Evolutionary conservation across 371 early-diverging fungal species (phyloP).

Genomic region (Mucor mucedo): DNA sequence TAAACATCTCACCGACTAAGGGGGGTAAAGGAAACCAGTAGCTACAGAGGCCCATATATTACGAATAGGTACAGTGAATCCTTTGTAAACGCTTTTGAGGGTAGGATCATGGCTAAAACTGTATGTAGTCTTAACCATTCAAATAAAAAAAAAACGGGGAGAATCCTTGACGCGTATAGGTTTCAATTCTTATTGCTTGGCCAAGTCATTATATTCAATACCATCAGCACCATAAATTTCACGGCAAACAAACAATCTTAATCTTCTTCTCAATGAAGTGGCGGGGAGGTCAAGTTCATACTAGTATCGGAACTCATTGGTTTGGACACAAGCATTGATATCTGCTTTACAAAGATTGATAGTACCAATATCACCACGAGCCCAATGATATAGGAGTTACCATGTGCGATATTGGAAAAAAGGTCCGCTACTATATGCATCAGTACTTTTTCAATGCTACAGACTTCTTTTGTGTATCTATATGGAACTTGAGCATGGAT

Average conservation of each 20-base stretch:
- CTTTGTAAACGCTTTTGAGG: slow-evolving; percentile 90
- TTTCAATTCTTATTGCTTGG: slow-evolving; percentile 81
- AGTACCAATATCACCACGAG: slow-evolving; percentile 91
- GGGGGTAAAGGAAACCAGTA: slow-evolving; percentile 97
- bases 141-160: slow-evolving; percentile 86
- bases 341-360: slow-evolving; percentile 87
- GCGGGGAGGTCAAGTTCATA: slow-evolving; percentile 77
- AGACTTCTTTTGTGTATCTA: too few relatives aligned
- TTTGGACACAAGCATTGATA: slow-evolving; percentile 72
- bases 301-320: slow-evolving; percentile 77
- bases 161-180: slow-evolving; percentile 86
- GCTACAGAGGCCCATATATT: slow-evolving; percentile 94
- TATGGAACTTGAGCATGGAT: slow-evolving; percentile 76
- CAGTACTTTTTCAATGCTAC: too few relatives aligned
- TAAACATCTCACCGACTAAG: slow-evolving; percentile 93
- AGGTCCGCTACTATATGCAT: slow-evolving; percentile 83
- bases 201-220: slow-evolving; percentile 80
- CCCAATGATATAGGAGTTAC: slow-evolving; percentile 96
- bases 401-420: slow-evolving; percentile 98
- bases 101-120: slow-evolving; percentile 90
- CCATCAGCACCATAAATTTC: slow-evolving; percentile 95
- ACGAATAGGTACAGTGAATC: slow-evolving; percentile 91
- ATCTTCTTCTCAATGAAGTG: slow-evolving; percentile 93
- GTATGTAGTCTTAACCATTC: slow-evolving; percentile 98
- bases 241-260: slow-evolving; percentile 85